These are phyloP conservation scores for Salix exigua DNA, from an alignment of 345 rosid genomes.

Conservation along the genomic window DNA sequence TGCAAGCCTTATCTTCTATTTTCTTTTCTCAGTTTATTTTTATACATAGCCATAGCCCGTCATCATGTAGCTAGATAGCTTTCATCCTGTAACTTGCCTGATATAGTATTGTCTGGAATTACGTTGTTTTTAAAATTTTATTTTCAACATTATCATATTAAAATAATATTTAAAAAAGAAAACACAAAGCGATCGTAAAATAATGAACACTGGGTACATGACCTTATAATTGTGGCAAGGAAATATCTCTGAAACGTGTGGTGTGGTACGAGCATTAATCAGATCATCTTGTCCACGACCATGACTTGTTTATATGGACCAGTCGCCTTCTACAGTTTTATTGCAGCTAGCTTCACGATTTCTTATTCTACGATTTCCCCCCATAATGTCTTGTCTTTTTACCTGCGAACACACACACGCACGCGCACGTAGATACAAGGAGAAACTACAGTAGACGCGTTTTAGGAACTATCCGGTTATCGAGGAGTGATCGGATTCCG, in stretches of 20 bases:
- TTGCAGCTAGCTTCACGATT: background rate
- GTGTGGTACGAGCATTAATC: background rate
- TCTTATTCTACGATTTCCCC: background rate
- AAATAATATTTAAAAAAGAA: too few relatives aligned
- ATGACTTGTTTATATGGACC: background rate
- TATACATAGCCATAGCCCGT: background rate
- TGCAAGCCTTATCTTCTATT: slow-evolving; percentile 8
- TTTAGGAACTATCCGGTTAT: too few relatives aligned
- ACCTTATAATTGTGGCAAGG: slow-evolving; percentile 23
- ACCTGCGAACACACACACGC: too few relatives aligned
- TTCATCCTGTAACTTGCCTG: slow-evolving; percentile 6
- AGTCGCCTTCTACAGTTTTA: background rate
- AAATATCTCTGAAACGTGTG: slow-evolving; percentile 12
- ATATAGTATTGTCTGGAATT: too few relatives aligned
- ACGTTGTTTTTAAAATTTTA: too few relatives aligned
- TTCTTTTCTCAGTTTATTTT: background rate
- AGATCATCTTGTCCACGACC: background rate
- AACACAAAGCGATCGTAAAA: too few relatives aligned
- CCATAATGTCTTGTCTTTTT: background rate
- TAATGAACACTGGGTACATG: background rate
- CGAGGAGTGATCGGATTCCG: too few relatives aligned
- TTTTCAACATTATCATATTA: too few relatives aligned
- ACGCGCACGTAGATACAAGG: too few relatives aligned
- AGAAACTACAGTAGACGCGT: too few relatives aligned
- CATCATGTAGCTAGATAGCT: background rate